Evolutionary conservation across 176 grass and related monocot species (phyloP).

Genomic region (Hordeum vulgare): MorexV3_pseudomolecules_assembly NC_058520.1:475014754-475015253

Average conservation of each 20-base stretch:
- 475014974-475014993: conserved; percentile 55
- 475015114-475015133: background rate
- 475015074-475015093: background rate
- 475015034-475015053: conserved; percentile 17
- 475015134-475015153: conserved; percentile 40
- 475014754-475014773: background rate
- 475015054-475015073: conserved; percentile 7
- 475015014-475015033: conserved; percentile 42
- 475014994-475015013: conserved; percentile 23
- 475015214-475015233: conserved; percentile 25
- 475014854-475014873: background rate
- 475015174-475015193: background rate
- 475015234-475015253: conserved; percentile 21
- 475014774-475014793: background rate
- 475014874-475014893: conserved; percentile 9
- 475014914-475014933: conserved; percentile 27
- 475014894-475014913: conserved; percentile 27
- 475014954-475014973: conserved; percentile 21
- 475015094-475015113: background rate
- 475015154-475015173: conserved; percentile 4
- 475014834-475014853: conserved; percentile 8
- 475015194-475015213: background rate
- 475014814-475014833: background rate
- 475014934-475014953: conserved; percentile 31
- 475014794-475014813: conserved; percentile 18